Percentiles rank a stretch among this genome's conserved stretches.
These are phyloP conservation scores for Xylaria arbuscula DNA, from an alignment of 2,329 filamentous ascomycete genomes.

Conservation along the genomic window DNA sequence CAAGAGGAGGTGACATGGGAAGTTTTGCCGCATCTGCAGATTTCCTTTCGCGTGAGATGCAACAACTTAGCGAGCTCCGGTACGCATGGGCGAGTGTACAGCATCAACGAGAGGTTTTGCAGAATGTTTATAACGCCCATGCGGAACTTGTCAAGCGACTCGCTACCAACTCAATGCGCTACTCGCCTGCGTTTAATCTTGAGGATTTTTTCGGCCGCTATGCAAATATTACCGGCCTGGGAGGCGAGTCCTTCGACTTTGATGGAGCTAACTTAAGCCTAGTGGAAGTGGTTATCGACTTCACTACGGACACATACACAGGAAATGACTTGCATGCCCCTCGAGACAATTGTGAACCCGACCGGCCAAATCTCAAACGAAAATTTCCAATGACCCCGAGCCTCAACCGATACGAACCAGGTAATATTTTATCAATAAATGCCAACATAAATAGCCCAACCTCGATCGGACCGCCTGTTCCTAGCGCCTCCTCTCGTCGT, in stretches of 20 bases:
- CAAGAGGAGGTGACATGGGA: conserved; percentile 63
- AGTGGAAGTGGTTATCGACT: conserved; percentile 72
- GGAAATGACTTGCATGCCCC: conserved; percentile 61
- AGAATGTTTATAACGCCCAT: conserved; percentile 82
- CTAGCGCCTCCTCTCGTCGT: conserved; percentile 50
- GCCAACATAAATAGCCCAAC: conserved; percentile 44
- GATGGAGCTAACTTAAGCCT: conserved; percentile 81
- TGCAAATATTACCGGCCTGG: conserved; percentile 64
- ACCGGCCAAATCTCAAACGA: conserved; percentile 60
- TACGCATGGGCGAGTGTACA: conserved; percentile 82
- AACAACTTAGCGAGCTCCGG: conserved; percentile 79
- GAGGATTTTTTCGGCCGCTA: conserved; percentile 92
- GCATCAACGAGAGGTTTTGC: conserved; percentile 82
- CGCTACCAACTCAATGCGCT: conserved; percentile 74
- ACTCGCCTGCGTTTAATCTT: conserved; percentile 82
- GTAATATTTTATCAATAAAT: conserved; percentile 52
- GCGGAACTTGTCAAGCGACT: conserved; percentile 80
- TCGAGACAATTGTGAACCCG: conserved; percentile 48
- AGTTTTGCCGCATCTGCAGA: conserved; percentile 73
- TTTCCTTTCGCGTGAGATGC: conserved; percentile 81
- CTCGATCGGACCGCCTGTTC: conserved; percentile 49
- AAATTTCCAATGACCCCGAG: conserved; percentile 58
- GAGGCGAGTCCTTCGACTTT: conserved; percentile 71
- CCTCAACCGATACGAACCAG: conserved; percentile 56
- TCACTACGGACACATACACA: conserved; percentile 65